Evolutionary conservation across 2,329 filamentous ascomycete genomes (phyloP).

Genomic region (Ascochyta pisi): DNA sequence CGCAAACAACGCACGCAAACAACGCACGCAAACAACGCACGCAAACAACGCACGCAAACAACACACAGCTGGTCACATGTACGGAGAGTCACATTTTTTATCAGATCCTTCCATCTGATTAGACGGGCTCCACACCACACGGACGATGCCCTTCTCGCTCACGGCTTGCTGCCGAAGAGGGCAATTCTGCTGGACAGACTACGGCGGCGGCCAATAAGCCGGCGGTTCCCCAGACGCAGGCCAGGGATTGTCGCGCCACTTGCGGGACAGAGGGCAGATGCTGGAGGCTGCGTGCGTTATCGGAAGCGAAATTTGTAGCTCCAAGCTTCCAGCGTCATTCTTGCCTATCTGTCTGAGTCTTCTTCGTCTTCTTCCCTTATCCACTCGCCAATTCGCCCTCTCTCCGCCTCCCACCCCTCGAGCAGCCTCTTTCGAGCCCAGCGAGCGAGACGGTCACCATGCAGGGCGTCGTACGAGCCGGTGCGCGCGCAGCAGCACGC

Average conservation of each 20-base stretch:
- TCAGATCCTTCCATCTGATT: constrained; percentile 20
- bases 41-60: neutral
- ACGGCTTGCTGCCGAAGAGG: constrained; percentile 18
- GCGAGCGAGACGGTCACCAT: constrained; percentile 40
- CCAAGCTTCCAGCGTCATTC: constrained; percentile 29
- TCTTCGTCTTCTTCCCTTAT: constrained; percentile 24
- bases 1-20: neutral
- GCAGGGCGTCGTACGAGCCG: constrained; percentile 49
- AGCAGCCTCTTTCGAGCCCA: constrained; percentile 30
- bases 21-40: neutral
- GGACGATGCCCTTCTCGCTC: constrained; percentile 17
- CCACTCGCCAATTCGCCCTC: constrained; percentile 30
- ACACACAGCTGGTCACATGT: neutral
- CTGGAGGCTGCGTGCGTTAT: constrained; percentile 37
- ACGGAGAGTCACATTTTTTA: constrained; percentile 8
- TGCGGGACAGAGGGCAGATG: constrained; percentile 26
- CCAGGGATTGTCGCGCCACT: constrained; percentile 26
- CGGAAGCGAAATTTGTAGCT: constrained; percentile 44
- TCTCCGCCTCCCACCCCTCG: constrained; percentile 22
- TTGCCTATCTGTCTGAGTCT: constrained; percentile 21
- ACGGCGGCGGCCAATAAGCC: constrained; percentile 23
- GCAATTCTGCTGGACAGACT: constrained; percentile 12
- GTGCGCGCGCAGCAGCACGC: constrained; percentile 46
- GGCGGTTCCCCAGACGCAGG: constrained; percentile 26
- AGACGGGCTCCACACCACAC: constrained; percentile 13